Conservation (phyloP, 2,329 filamentous ascomycete species). For the Onygena corvina region DNA sequence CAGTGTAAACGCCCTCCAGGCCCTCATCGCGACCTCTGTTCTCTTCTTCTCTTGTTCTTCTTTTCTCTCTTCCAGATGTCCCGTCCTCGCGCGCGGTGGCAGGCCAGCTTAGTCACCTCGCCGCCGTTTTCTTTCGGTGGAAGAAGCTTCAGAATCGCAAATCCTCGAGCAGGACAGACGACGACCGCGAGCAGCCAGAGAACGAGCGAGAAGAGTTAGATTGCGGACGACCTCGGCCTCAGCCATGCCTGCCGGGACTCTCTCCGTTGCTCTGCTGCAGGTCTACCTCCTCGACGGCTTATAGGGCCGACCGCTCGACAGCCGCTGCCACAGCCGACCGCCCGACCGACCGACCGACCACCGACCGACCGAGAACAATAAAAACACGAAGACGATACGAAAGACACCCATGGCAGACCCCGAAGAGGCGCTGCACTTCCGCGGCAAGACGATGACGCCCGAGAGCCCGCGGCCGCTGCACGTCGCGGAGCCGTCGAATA, state of each 20-base stretch:
- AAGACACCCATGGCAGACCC: conserved; percentile 16
- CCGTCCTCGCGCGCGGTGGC: no score
- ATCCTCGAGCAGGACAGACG: no score
- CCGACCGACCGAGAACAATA: background rate
- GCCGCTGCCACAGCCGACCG: background rate
- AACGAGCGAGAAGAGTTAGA: no score
- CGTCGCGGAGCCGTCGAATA: conserved; percentile 54
- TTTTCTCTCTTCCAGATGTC: background rate
- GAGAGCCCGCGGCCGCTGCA: conserved; percentile 60
- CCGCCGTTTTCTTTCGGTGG: no score
- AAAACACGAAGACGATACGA: background rate
- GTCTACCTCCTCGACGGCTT: background rate
- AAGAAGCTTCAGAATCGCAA: no score
- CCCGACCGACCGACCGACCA: background rate
- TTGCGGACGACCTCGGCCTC: background rate
- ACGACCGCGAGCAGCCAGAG: no score
- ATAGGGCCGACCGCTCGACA: background rate
- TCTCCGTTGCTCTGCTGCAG: background rate
- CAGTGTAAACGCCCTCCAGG: background rate
- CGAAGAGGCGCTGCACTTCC: conserved; percentile 45
- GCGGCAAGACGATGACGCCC: conserved; percentile 54
- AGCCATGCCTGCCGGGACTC: background rate
- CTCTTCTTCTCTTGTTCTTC: background rate
- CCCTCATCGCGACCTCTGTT: no score
- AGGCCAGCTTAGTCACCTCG: no score